Conservation (phyloP, 2,329 filamentous ascomycete species). For the Fusarium agapanthi region DNA sequence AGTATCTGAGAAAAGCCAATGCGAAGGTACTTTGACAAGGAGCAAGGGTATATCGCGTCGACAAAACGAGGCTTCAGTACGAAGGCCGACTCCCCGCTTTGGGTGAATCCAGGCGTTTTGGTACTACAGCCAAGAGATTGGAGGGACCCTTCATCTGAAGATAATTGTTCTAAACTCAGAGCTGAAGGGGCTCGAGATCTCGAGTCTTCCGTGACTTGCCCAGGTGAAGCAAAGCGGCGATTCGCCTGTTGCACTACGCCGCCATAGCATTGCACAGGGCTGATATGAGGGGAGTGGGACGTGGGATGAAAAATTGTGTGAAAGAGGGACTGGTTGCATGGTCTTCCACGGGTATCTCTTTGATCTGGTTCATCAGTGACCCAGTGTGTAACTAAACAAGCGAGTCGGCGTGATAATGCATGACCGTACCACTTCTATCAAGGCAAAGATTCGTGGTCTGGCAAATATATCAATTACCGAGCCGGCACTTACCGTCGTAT, state of each 20-base stretch:
- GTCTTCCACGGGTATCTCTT: not conserved
- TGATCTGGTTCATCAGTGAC: not conserved
- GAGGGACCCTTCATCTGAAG: not conserved
- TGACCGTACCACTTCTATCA: not conserved
- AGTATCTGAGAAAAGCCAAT: not conserved
- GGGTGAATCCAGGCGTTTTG: slow-evolving; percentile 3
- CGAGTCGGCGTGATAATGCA: slow-evolving; percentile 14
- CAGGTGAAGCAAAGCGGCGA: not conserved
- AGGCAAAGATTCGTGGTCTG: not conserved
- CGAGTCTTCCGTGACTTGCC: not conserved
- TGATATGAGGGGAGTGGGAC: not conserved
- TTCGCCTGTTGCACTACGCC: not conserved
- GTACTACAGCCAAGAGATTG: not conserved
- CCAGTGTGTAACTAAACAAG: slow-evolving; percentile 17
- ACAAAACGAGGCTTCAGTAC: slow-evolving; percentile 16
- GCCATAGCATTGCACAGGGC: not conserved
- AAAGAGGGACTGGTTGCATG: not conserved
- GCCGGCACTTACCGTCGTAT: slow-evolving; percentile 11
- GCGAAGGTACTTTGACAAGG: not conserved
- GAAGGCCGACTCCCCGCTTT: slow-evolving; percentile 20
- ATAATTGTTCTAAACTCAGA: not conserved
- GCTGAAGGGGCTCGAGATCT: slow-evolving; percentile 2
- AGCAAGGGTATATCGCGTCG: slow-evolving; percentile 4
- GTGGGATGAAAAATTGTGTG: not conserved
- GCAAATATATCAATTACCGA: slow-evolving; percentile 2